phyloP scores from a whole-genome alignment of 352 stramenopile species.

The Phytophthora citrophthora region DNA sequence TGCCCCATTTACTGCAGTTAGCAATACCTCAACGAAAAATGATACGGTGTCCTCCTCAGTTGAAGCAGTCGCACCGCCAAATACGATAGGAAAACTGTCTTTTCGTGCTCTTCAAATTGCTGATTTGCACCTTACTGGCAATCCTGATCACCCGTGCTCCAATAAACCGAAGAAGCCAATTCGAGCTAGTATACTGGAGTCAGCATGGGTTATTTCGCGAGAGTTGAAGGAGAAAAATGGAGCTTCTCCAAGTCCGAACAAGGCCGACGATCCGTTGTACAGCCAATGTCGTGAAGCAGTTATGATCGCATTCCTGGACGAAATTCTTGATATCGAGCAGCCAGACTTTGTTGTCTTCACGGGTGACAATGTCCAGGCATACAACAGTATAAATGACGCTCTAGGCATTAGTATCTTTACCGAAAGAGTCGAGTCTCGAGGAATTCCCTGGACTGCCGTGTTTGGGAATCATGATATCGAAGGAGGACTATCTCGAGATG shows the following conservation, averaged over 20 bases:
- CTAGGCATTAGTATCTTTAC: conserved; percentile 46
- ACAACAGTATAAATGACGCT: conserved; percentile 22
- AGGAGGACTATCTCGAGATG: conserved; percentile 43
- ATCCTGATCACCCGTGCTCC: conserved; percentile 39
- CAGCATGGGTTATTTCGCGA: conserved; percentile 30
- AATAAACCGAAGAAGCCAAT: conserved; percentile 24
- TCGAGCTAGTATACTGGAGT: conserved; percentile 31
- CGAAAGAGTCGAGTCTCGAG: conserved; percentile 38
- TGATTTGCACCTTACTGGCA: conserved; percentile 65
- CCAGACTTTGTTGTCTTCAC: conserved; percentile 75
- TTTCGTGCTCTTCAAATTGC: conserved; percentile 76
- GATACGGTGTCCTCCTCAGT: conserved; percentile 35
- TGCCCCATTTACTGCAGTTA: conserved; percentile 20
- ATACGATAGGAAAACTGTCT: conserved; percentile 30
- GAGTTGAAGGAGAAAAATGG: conserved; percentile 22
- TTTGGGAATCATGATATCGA: conserved; percentile 79
- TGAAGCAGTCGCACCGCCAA: conserved; percentile 25
- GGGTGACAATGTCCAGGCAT: conserved; percentile 64
- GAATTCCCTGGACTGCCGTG: conserved; percentile 61
- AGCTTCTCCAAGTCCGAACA: conserved; percentile 22
- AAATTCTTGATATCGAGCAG: conserved; percentile 61
- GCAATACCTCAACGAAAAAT: background rate
- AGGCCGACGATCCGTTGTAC: conserved; percentile 30
- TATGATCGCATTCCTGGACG: conserved; percentile 60
- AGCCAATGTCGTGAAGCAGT: conserved; percentile 51